Evolutionary conservation across 2,329 filamentous ascomycete species (phyloP).

Genomic region (Sporothrix variecibatus): DNA sequence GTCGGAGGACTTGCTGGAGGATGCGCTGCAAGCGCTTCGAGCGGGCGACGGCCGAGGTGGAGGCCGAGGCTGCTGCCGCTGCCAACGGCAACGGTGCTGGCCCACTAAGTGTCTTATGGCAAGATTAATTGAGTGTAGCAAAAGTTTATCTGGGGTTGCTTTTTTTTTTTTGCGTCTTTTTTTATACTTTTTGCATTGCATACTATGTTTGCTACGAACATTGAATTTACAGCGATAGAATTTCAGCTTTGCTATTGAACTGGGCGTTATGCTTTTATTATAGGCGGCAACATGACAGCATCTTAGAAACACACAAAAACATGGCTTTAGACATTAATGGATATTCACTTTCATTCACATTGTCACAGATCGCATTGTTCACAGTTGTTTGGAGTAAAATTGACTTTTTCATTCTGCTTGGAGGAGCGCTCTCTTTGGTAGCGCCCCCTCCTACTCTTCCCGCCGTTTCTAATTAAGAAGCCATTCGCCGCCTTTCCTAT

Average conservation of each 20-base stretch:
- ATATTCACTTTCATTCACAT: background rate
- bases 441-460: background rate
- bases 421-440: conserved; percentile 14
- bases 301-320: background rate
- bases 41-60: conserved; percentile 53
- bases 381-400: background rate
- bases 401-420: conserved; percentile 1
- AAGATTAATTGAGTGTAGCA: background rate
- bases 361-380: background rate
- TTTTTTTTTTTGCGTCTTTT: background rate
- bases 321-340: background rate
- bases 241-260: background rate
- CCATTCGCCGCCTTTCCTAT: background rate
- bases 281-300: background rate
- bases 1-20: conserved; percentile 75
- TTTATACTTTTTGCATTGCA: background rate
- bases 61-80: background rate
- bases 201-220: background rate
- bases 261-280: background rate
- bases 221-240: conserved; percentile 4
- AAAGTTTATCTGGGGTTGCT: background rate
- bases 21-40: conserved; percentile 81
- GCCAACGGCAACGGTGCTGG: conserved; percentile 7
- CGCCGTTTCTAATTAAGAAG: conserved; percentile 8
- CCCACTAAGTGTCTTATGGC: background rate